phyloP scores from a whole-genome alignment of 805 yeast genomes.

The Saturnispora ahearnii region DNA sequence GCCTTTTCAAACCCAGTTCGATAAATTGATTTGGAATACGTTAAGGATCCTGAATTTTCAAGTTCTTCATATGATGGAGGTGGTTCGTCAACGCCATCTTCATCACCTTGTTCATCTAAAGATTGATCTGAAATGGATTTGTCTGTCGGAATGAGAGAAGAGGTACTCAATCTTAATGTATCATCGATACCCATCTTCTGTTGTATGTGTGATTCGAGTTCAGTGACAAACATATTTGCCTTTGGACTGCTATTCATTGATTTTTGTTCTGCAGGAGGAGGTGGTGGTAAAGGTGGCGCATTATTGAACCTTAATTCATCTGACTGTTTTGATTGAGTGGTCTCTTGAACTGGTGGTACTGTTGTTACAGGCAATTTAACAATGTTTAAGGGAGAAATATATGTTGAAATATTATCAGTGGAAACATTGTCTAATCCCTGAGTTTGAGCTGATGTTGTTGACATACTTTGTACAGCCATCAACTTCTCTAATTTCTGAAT shows the following conservation, averaged over 20 bases:
- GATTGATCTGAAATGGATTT: conserved; percentile 15
- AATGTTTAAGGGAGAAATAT: not conserved
- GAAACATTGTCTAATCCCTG: not conserved
- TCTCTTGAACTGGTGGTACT: not conserved
- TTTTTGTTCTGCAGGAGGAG: conserved; percentile 21
- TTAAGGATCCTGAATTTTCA: conserved; percentile 27
- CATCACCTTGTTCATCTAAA: conserved; percentile 9
- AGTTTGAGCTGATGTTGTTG: not conserved
- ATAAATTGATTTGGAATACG: conserved; percentile 28
- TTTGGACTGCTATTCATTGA: conserved; percentile 20
- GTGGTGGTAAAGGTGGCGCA: conserved; percentile 26
- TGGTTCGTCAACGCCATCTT: conserved; percentile 16
- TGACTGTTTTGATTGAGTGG: not conserved
- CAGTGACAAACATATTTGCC: conserved; percentile 16
- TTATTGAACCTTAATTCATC: not conserved
- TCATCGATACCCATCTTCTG: not conserved
- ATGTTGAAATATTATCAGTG: not conserved
- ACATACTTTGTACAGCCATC: conserved; percentile 13
- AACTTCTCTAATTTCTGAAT: conserved; percentile 24
- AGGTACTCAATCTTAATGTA: conserved; percentile 14
- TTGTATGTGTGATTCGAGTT: conserved; percentile 2
- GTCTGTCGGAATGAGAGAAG: conserved; percentile 21
- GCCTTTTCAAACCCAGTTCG: conserved; percentile 31
- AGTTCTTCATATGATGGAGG: conserved; percentile 29
- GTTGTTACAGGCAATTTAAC: not conserved